Evolutionary conservation across 768 basidiomycete genomes (phyloP).

Genomic region (Termitomyces sp.): DNA sequence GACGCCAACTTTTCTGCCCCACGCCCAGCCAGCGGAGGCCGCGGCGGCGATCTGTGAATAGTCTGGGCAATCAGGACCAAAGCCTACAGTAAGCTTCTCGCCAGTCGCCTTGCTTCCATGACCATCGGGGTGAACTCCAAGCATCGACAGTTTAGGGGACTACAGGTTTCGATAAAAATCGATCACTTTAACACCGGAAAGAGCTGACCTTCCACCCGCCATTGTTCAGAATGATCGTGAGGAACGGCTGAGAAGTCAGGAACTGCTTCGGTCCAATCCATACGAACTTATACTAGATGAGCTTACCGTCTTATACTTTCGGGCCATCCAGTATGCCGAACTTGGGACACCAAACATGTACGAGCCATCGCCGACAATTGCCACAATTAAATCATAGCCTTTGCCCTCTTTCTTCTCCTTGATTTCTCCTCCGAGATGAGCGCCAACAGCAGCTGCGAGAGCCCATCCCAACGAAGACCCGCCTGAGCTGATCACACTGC

Average conservation of each 20-base stretch:
- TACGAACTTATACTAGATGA: neutral
- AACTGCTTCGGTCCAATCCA: neutral
- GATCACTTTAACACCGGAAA: neutral
- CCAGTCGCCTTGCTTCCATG: slow-evolving; percentile 41
- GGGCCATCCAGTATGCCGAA: slow-evolving; percentile 69
- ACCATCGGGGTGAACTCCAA: slow-evolving; percentile 57
- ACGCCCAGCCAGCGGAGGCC: slow-evolving; percentile 65
- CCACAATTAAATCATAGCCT: slow-evolving; percentile 47
- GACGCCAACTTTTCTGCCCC: slow-evolving; percentile 35
- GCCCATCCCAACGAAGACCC: slow-evolving; percentile 67
- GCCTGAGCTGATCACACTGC: slow-evolving; percentile 49
- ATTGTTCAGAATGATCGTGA: slow-evolving; percentile 68
- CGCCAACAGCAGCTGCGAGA: slow-evolving; percentile 59
- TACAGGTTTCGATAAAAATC: slow-evolving; percentile 13
- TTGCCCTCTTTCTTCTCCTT: slow-evolving; percentile 16
- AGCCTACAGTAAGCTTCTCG: slow-evolving; percentile 51
- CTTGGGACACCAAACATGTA: slow-evolving; percentile 64
- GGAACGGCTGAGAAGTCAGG: slow-evolving; percentile 44
- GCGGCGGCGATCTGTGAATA: slow-evolving; percentile 55
- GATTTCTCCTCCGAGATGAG: slow-evolving; percentile 36
- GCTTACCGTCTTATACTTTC: slow-evolving; percentile 58
- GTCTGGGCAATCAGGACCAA: slow-evolving; percentile 58
- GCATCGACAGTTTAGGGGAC: slow-evolving; percentile 61
- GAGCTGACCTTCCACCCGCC: slow-evolving; percentile 57
- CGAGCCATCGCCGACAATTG: slow-evolving; percentile 65